Conservation (phyloP, 2,329 filamentous ascomycete species). For the Dactylellina cionopaga region DNA sequence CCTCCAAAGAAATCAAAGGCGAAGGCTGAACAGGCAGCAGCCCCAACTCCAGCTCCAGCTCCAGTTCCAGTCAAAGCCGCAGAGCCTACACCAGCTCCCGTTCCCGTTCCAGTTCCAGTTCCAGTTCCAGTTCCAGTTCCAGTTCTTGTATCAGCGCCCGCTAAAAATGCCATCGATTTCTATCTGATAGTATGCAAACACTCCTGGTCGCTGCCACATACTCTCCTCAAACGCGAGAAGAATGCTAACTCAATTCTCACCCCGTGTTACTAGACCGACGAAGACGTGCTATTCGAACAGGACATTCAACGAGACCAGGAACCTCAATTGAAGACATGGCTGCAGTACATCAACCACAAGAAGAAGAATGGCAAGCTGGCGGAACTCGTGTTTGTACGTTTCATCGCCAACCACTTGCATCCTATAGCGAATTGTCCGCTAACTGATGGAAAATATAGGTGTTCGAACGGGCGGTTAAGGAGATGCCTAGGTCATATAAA, state of each 20-base stretch:
- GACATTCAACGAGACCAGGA: slow-evolving; percentile 83
- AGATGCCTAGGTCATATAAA: slow-evolving; percentile 95
- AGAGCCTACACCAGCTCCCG: background rate
- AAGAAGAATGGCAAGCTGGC: slow-evolving; percentile 81
- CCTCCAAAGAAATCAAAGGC: slow-evolving; percentile 43
- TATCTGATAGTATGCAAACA: slow-evolving; percentile 47
- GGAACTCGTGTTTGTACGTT: slow-evolving; percentile 78
- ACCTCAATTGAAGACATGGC: slow-evolving; percentile 90
- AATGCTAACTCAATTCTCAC: slow-evolving; percentile 39
- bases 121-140: background rate
- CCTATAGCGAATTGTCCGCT: background rate
- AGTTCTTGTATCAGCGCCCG: slow-evolving; percentile 3
- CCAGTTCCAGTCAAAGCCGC: background rate
- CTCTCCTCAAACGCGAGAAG: slow-evolving; percentile 18
- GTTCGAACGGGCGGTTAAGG: slow-evolving; percentile 88
- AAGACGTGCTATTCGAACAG: slow-evolving; percentile 95
- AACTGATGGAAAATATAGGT: slow-evolving; percentile 61
- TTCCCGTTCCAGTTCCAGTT: background rate
- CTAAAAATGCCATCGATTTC: slow-evolving; percentile 30
- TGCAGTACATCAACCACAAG: slow-evolving; percentile 93
- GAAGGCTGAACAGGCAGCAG: slow-evolving; percentile 22
- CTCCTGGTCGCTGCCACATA: background rate
- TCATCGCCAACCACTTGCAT: slow-evolving; percentile 55
- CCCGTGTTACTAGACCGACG: slow-evolving; percentile 70
- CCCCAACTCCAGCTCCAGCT: slow-evolving; percentile 4